Evolutionary conservation across 2,329 filamentous ascomycete species (phyloP).

Genomic region (Alternaria longipes): DNA sequence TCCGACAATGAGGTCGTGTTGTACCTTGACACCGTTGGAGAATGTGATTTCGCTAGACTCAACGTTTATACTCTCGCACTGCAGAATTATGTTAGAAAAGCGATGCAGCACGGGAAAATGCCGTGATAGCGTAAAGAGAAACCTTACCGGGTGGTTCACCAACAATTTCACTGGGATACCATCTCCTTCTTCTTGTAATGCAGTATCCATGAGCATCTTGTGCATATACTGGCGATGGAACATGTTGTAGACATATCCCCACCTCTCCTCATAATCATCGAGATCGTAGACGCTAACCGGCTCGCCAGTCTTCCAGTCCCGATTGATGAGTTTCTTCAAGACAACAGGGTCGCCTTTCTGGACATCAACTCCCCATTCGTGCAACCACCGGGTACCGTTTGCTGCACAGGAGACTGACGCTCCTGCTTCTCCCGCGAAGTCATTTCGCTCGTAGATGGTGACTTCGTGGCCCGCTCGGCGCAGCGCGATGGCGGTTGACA

Average conservation of each 20-base stretch:
- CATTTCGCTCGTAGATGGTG: conserved; percentile 71
- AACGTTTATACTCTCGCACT: conserved; percentile 64
- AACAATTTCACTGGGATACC: conserved; percentile 63
- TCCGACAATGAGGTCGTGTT: conserved; percentile 69
- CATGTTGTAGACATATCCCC: conserved; percentile 72
- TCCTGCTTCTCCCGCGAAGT: conserved; percentile 74
- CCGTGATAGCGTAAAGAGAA: too few species aligned
- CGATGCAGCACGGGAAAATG: neutral
- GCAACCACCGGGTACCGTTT: conserved; percentile 74
- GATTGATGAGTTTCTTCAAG: conserved; percentile 72
- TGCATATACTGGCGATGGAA: conserved; percentile 77
- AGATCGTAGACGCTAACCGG: conserved; percentile 71
- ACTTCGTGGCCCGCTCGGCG: conserved; percentile 64
- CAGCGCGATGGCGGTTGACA: conserved; percentile 62
- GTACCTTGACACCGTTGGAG: conserved; percentile 59
- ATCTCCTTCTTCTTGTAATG: conserved; percentile 61
- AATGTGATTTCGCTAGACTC: conserved; percentile 49
- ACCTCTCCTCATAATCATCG: conserved; percentile 70
- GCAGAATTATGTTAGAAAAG: neutral
- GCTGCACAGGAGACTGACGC: conserved; percentile 64
- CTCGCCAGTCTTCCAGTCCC: conserved; percentile 75
- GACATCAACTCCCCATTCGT: conserved; percentile 73
- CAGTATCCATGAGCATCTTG: conserved; percentile 69
- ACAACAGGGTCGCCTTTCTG: conserved; percentile 71
- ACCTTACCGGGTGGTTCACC: conserved; percentile 63